Evolutionary conservation across 2,329 filamentous ascomycete species (phyloP).

Genomic region (Bretziella fagacearum): DNA sequence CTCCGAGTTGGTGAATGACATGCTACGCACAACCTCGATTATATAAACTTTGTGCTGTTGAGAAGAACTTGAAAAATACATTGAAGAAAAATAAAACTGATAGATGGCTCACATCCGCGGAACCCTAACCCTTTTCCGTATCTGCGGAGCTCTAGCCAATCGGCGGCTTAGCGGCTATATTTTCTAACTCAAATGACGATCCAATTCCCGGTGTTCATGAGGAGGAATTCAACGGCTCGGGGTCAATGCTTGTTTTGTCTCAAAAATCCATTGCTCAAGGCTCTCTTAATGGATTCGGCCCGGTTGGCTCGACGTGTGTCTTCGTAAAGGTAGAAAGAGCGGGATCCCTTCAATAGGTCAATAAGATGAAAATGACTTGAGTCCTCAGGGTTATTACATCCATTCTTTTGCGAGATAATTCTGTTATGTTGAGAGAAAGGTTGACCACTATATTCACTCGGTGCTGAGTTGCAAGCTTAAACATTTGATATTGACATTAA

Average conservation of each 20-base stretch:
- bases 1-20: not conserved
- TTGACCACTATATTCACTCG: too few species aligned
- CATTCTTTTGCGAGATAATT: too few species aligned
- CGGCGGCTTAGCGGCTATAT: conserved; percentile 4
- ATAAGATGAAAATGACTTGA: too few species aligned
- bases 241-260: not conserved
- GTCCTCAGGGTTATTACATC: too few species aligned
- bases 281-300: not conserved
- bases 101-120: too few species aligned
- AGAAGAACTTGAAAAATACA: too few species aligned
- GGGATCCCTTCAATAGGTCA: too few species aligned
- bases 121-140: not conserved
- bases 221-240: not conserved
- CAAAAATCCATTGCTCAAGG: not conserved
- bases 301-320: not conserved
- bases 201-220: not conserved
- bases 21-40: not conserved
- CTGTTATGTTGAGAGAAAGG: too few species aligned
- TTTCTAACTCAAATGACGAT: not conserved
- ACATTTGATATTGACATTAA: too few species aligned
- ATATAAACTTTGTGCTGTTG: not conserved
- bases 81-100: too few species aligned
- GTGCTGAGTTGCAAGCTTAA: too few species aligned
- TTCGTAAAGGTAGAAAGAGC: too few species aligned
- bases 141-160: not conserved